Base-by-base conservation (phyloP, 768 basidiomycete species). In the Pisolithus albus region DNA sequence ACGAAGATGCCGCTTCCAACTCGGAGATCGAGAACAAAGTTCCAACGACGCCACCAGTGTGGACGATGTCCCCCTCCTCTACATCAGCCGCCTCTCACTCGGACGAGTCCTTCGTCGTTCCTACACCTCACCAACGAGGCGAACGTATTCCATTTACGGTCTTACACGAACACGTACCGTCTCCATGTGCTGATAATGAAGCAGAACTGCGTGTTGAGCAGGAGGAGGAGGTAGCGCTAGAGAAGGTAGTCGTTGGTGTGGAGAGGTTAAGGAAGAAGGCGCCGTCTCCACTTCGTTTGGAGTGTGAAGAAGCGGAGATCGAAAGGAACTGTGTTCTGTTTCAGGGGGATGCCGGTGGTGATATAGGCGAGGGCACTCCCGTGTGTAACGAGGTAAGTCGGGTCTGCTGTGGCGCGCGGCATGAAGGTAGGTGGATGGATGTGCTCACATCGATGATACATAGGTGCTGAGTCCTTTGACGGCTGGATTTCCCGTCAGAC, bases 41-140 rank as follows among this genome's bases (percentile, higher is more conserved):
- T 11, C 60, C 58, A 1, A 47, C 21, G 37, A 30, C 52, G 30
- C 48, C 62, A 2, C 44, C 50, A 15, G 34, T 11, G 11, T 15
- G 13, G 43, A 52, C 49, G 23, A 57, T 49, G 32, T 66, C 57
- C 4, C 49, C 49, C 1, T 52, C 39, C 4, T 52, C 37, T 7
- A 30, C 36, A 6, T 59, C 58, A 4, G 30, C 18, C n/a, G 37
- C n/a, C 15, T 49, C 52, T 2, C 56, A 54, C 21, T 38, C 47
- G 0, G 60, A 44, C 4, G 34, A 34, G 34, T 57, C 62, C 44
- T 18, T 36, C 11, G 30, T 24, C 34, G 46, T 52, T 7, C 45
- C 34, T 19, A 41, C 54, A 5, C 54, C 51, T 7, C 34, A 36
- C 18, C 24, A 47, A 10, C 30, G 40, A 18, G 47, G 44, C 2